phyloP scores from a whole-genome alignment of 345 rosid genomes.

The Garcia nutans region DNA sequence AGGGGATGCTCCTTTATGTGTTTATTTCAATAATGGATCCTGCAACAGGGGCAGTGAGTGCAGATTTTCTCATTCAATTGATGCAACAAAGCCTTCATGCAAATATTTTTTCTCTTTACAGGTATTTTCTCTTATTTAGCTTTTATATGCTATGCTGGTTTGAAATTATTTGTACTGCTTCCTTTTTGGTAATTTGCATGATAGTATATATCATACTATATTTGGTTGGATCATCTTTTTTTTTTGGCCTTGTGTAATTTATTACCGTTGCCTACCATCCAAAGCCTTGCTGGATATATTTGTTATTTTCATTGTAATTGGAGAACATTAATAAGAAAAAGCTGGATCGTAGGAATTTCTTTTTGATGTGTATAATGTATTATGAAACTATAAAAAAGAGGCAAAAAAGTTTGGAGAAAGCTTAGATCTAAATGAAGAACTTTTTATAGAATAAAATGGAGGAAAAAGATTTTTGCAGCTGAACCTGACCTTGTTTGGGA shows the following conservation, averaged over 20 bases:
- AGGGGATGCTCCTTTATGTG: conserved; percentile 46
- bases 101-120: conserved; percentile 64
- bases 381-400: not conserved
- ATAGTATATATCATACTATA: no score
- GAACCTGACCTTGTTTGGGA: not conserved
- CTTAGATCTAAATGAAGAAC: not conserved
- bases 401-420: not conserved
- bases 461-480: not conserved
- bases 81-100: conserved; percentile 65
- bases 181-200: not conserved
- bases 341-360: not conserved
- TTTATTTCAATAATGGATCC: conserved; percentile 63
- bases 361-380: not conserved
- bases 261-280: not conserved
- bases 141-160: not conserved
- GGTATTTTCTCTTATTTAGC: conserved; percentile 35
- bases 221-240: no score
- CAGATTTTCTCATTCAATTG: conserved; percentile 64
- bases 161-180: not conserved
- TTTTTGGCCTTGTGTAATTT: no score
- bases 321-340: not conserved
- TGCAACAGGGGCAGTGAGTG: conserved; percentile 75
- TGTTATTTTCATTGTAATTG: not conserved
- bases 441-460: not conserved
- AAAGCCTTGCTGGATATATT: not conserved